phyloP scores from a whole-genome alignment of 495 filamentous ascomycete species.

The Aspergillus carlsbadensis region DNA sequence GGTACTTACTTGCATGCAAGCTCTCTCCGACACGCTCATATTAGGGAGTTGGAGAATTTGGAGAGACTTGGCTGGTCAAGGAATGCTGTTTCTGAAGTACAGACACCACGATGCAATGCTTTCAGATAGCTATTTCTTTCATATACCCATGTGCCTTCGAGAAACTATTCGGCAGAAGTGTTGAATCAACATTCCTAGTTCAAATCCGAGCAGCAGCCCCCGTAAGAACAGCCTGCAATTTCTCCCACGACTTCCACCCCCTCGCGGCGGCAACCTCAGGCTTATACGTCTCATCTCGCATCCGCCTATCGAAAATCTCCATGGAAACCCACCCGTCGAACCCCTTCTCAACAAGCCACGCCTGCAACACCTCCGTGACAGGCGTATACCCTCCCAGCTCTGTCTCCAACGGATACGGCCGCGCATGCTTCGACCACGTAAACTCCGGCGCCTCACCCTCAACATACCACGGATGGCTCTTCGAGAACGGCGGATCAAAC shows the following conservation, averaged over 20 bases:
- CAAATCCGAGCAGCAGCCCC: no score
- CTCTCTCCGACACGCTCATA: no score
- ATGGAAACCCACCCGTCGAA: conserved; percentile 71
- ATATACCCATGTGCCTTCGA: no score
- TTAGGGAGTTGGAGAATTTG: no score
- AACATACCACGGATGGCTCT: conserved; percentile 61
- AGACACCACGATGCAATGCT: no score
- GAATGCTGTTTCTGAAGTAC: no score
- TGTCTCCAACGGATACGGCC: conserved; percentile 67
- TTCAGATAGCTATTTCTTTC: no score
- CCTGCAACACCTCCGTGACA: conserved; percentile 30
- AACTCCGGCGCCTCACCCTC: conserved; percentile 63
- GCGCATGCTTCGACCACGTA: conserved; percentile 74
- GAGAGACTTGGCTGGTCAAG: no score
- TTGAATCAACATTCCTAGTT: no score
- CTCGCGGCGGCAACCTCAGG: conserved; percentile 21
- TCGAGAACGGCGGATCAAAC: conserved; percentile 56
- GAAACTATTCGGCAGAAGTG: no score
- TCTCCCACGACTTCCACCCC: conserved; percentile 29
- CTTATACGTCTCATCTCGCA: conserved; percentile 47
- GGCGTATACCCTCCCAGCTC: conserved; percentile 67
- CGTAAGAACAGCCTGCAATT: conserved; percentile 9
- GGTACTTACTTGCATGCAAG: no score
- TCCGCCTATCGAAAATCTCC: conserved; percentile 68
- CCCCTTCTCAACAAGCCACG: conserved; percentile 59